Evolutionary conservation across 805 yeast species (phyloP), one percentile per base, ranked within the genome.

Genomic region (Starmerella sp.): DNA sequence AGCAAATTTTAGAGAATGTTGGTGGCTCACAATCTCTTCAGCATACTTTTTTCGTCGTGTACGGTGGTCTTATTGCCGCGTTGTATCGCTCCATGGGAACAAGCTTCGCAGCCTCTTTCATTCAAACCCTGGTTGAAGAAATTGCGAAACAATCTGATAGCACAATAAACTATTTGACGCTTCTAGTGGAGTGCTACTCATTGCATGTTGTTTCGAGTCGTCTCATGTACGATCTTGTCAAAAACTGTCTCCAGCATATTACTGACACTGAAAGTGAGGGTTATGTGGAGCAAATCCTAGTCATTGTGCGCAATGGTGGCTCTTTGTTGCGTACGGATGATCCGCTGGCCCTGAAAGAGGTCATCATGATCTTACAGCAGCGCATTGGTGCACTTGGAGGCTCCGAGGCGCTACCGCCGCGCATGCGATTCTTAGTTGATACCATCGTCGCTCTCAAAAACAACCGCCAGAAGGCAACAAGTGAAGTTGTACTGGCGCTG

Each of bases 291-390:
- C 69, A 87, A 15, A 72, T 93, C 49, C 71, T 91, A 52, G 79
- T 83, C 60, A 72, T 91, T 17, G 74, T 93, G 22, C 78, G 84
- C 50, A 80, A 80, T 37, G 79, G 89, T 10, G 99, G 98, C 45
- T 77, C 82, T 9, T 87, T 86, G 64, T 78, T 93, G 69, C 80
- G 98, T 65, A 72, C 86, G 4, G 98, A 93, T 67, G 98, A 93
- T 66, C 95, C 97, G 1, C 68, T 77, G 9, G 83, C 96, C 0
- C 74, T 93, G 53, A 89, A 85, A 65, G 90, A 86, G 44, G 89
- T 91, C 48, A 80, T 89, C 11, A 52, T 77, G 3, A 73, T 75
- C 43, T 71, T 84, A 38, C 86, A 83, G 59, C 71, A 71, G 36
- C 69, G 76, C 2, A 68, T 77, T 3, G 62, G 73, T 1, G 66